Evolutionary conservation across 169 alveolate species (phyloP).

Genomic region (Theileria equi): DNA sequence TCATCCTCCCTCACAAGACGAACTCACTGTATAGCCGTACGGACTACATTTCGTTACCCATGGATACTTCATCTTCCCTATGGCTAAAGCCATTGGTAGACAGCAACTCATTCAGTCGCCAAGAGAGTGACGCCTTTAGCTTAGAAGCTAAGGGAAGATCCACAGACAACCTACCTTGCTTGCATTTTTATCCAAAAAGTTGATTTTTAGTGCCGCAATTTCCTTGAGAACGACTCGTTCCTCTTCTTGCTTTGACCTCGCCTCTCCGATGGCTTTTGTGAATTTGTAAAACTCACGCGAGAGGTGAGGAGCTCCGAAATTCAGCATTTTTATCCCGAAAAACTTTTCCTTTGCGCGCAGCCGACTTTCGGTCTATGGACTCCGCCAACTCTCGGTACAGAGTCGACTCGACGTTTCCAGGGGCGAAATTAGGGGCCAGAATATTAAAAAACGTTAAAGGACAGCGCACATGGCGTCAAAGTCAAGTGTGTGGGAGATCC

Average conservation of each 20-base stretch:
- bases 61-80: no score
- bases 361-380: no score
- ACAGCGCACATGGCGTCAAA: background rate
- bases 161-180: constrained; percentile 18
- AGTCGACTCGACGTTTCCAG: no score
- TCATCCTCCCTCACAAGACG: no score
- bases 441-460: no score
- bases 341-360: no score
- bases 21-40: no score
- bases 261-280: constrained; percentile 89
- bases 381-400: no score
- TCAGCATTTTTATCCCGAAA: constrained; percentile 63
- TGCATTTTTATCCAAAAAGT: constrained; percentile 28
- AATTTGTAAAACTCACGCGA: constrained; percentile 85
- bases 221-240: constrained; percentile 39
- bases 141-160: background rate
- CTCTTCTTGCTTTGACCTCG: constrained; percentile 87
- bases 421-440: no score
- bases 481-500: no score
- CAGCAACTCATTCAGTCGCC: background rate
- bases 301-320: constrained; percentile 62
- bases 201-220: constrained; percentile 27
- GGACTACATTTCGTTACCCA: no score
- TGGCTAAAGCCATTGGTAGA: no score
- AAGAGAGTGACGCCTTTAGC: background rate